Evolutionary conservation across 495 filamentous ascomycete genomes (phyloP), one percentile per base, ranked within the genome.

Genomic region (Podospora pseudoanserina): DNA sequence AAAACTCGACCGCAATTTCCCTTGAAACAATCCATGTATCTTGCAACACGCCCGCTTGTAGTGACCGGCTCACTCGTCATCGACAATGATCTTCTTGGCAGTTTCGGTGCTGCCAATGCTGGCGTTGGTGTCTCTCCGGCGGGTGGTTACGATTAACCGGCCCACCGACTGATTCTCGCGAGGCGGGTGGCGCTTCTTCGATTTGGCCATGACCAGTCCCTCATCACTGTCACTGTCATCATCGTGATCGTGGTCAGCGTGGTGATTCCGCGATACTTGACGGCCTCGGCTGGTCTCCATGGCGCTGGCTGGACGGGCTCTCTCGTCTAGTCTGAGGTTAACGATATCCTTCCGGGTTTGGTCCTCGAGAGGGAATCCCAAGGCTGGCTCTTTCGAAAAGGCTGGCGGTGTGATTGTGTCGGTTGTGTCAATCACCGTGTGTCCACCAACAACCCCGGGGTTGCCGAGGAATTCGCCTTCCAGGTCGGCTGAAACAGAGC

Each of bases 401-500:
- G 81, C 81, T 32, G 80, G 82, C 2, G 85, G 84, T 3, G 85
- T 87, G 28, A 86, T 76, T 19, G 82, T 85, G 57, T 86, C 84
- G 2, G 82, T 80, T 0, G 85, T 84, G 58, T 82, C 79, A 32
- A 81, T 80, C 30, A 79, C 74, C 13, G 76, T 78, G 30, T 75
- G 72, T 32, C 74, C 75, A 57, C 75, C 73, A 32, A 83, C 72
- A 5, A 80, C 73, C 4, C 84, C 84, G 5, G 84, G 84, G n/a
- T 76, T 75, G 63, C 80, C 72, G 16, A 86, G 77, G 57, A 86
- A 83, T 34, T 87, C 84, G 5, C 81, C 84, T 70, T 87, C 86
- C 1, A 80, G 73, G 57, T 86, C 84, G 15, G 81, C 87, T 20
- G 89, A 92, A 20, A 92, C 79, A n/a, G 91, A 93, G 30, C 90